Percentiles rank a stretch among this genome's conserved stretches.
phyloP scores from a whole-genome alignment of 2,329 filamentous ascomycete genomes.

The Pseudocercospora musae region DNA sequence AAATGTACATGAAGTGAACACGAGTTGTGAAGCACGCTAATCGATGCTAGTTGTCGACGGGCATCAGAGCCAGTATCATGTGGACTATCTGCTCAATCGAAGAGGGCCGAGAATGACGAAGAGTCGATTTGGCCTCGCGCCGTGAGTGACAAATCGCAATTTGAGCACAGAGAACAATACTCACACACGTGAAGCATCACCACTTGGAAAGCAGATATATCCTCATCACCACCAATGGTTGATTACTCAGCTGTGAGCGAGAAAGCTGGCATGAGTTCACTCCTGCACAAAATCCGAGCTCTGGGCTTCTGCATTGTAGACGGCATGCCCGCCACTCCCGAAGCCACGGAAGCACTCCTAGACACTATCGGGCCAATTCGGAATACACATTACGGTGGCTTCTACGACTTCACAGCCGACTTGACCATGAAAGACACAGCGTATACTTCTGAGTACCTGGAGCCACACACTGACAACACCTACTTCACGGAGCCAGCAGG shows the following conservation, averaged over 20 bases:
- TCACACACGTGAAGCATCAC: constrained; percentile 11
- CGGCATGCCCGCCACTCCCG: constrained; percentile 64
- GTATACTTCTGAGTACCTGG: constrained; percentile 80
- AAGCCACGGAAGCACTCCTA: constrained; percentile 70
- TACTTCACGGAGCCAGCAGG: constrained; percentile 93
- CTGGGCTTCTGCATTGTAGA: constrained; percentile 78
- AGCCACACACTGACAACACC: constrained; percentile 88
- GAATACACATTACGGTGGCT: constrained; percentile 82
- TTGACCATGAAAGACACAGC: constrained; percentile 65
- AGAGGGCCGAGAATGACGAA: constrained; percentile 10
- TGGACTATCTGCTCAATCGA: constrained; percentile 11
- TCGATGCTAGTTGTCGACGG: constrained; percentile 21
- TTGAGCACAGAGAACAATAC: not conserved
- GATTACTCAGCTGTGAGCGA: constrained; percentile 19
- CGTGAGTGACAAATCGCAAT: not conserved
- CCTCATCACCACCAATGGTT: constrained; percentile 27
- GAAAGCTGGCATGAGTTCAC: constrained; percentile 24
- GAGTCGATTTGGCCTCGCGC: constrained; percentile 20
- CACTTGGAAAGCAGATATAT: constrained; percentile 29
- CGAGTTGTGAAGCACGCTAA: constrained; percentile 2
- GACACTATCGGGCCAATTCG: constrained; percentile 82
- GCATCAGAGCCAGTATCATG: constrained; percentile 21
- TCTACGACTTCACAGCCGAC: constrained; percentile 87
- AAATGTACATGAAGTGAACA: constrained; percentile 14
- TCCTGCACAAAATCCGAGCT: constrained; percentile 40